These are phyloP conservation scores for Ananas comosus DNA, from an alignment of 176 grass and related monocot genomes.

Conservation along the genomic window DNA sequence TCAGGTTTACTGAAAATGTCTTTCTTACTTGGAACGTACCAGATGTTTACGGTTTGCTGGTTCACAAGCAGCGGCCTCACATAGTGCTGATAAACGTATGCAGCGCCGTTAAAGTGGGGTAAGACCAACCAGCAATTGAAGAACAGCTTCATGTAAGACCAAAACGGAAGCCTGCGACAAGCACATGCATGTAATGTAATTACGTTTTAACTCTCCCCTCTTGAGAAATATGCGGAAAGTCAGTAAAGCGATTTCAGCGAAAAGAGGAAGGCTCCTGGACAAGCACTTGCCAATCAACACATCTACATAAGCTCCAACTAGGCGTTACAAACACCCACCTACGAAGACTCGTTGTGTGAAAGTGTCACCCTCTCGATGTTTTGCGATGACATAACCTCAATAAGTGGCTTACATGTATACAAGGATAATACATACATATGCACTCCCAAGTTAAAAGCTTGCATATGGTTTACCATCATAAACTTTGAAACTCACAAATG, in stretches of 20 bases:
- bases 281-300: too few species aligned
- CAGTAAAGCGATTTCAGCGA: neutral
- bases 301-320: too few species aligned
- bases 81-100: slow-evolving; percentile 90
- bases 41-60: slow-evolving; percentile 68
- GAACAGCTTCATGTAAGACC: slow-evolving; percentile 88
- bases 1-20: slow-evolving; percentile 53
- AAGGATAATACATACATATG: too few species aligned
- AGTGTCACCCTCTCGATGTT: neutral
- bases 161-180: slow-evolving; percentile 79
- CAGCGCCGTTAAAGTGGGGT: slow-evolving; percentile 78
- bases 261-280: neutral
- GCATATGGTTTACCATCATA: too few species aligned
- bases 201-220: neutral
- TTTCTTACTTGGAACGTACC: slow-evolving; percentile 50
- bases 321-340: too few species aligned
- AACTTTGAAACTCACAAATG: too few species aligned
- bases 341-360: neutral
- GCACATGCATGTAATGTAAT: neutral
- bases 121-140: slow-evolving; percentile 96
- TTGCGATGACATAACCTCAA: neutral
- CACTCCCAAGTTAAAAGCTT: too few species aligned
- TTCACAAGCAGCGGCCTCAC: slow-evolving; percentile 74
- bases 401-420: neutral
- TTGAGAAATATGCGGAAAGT: neutral